A percentile compares a stretch with the other conserved stretches of the same genome.
phyloP scores from a whole-genome alignment of 2,329 filamentous ascomycete species.

The Cytospora schulzeri region DNA sequence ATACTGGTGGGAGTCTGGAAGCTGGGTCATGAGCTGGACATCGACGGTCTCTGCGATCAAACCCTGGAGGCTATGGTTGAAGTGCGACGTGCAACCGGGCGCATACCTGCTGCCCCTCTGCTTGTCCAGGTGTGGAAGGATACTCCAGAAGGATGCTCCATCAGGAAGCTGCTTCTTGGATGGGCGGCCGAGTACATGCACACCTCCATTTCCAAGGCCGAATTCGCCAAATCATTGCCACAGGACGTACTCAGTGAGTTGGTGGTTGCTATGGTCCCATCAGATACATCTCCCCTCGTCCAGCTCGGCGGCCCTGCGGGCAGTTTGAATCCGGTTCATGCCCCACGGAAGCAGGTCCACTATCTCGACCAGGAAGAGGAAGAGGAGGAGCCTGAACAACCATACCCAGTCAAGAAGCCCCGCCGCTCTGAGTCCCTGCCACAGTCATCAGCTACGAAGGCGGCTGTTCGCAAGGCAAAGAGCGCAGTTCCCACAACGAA shows the following conservation, averaged over 20 bases:
- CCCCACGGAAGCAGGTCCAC: slow-evolving; percentile 50
- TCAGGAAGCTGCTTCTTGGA: slow-evolving; percentile 58
- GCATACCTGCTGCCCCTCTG: slow-evolving; percentile 60
- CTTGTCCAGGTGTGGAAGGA: slow-evolving; percentile 65
- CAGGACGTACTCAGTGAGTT: slow-evolving; percentile 65
- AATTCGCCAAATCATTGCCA: slow-evolving; percentile 63
- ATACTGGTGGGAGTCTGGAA: slow-evolving; percentile 59
- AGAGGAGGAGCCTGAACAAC: slow-evolving; percentile 42
- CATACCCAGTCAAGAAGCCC: slow-evolving; percentile 43
- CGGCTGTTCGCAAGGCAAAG: slow-evolving; percentile 21
- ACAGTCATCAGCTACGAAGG: slow-evolving; percentile 30
- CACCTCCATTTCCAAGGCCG: slow-evolving; percentile 55
- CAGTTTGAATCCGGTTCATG: slow-evolving; percentile 26
- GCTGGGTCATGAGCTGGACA: slow-evolving; percentile 52
- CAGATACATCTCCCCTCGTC: slow-evolving; percentile 45
- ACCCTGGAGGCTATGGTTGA: slow-evolving; percentile 61
- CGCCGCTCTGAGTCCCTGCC: slow-evolving; percentile 42
- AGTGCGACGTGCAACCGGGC: slow-evolving; percentile 52
- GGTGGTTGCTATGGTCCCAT: slow-evolving; percentile 62
- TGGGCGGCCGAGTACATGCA: slow-evolving; percentile 68
- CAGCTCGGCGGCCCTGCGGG: slow-evolving; percentile 35
- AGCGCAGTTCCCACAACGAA: slow-evolving; percentile 30
- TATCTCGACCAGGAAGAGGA: slow-evolving; percentile 48
- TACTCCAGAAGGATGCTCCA: slow-evolving; percentile 61
- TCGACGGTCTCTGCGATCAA: slow-evolving; percentile 58